These are phyloP conservation scores for Chenopodium album DNA, from an alignment of 148 eudicot species.

Conservation along the genomic window DNA sequence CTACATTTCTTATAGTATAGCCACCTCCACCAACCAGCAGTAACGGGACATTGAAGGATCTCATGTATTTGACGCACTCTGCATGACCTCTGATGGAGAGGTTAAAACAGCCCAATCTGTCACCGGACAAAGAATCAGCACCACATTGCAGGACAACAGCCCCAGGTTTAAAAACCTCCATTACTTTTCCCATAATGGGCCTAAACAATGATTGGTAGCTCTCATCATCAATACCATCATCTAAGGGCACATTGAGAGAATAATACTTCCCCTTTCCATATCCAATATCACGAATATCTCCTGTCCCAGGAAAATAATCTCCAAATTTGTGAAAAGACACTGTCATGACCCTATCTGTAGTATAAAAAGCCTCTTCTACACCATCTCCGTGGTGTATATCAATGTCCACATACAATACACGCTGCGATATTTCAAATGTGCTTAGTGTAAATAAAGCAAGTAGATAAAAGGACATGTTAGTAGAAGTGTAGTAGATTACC, in stretches of 20 bases:
- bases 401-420: constrained; percentile 67
- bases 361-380: constrained; percentile 70
- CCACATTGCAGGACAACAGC: constrained; percentile 83
- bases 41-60: constrained; percentile 76
- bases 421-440: constrained; percentile 38
- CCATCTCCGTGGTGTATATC: constrained; percentile 77
- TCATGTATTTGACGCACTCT: constrained; percentile 74
- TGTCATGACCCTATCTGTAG: constrained; percentile 77
- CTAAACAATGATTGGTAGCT: constrained; percentile 55
- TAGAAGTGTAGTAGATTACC: not conserved
- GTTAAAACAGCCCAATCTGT: constrained; percentile 78
- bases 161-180: constrained; percentile 74
- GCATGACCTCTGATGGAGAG: constrained; percentile 82
- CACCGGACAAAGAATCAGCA: constrained; percentile 79
- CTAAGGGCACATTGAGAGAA: constrained; percentile 62
- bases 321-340: constrained; percentile 75
- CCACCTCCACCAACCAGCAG: constrained; percentile 83
- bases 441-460: not conserved
- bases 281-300: constrained; percentile 60
- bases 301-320: constrained; percentile 70
- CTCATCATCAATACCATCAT: constrained; percentile 75
- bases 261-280: constrained; percentile 57
- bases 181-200: constrained; percentile 79
- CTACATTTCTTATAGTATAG: constrained; percentile 76
- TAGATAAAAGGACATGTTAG: not conserved